A percentile compares a stretch with the other conserved stretches of the same genome.
Evolutionary conservation across 805 yeast genomes (phyloP).

Genomic region (Cyberlindnera meyerae): DNA sequence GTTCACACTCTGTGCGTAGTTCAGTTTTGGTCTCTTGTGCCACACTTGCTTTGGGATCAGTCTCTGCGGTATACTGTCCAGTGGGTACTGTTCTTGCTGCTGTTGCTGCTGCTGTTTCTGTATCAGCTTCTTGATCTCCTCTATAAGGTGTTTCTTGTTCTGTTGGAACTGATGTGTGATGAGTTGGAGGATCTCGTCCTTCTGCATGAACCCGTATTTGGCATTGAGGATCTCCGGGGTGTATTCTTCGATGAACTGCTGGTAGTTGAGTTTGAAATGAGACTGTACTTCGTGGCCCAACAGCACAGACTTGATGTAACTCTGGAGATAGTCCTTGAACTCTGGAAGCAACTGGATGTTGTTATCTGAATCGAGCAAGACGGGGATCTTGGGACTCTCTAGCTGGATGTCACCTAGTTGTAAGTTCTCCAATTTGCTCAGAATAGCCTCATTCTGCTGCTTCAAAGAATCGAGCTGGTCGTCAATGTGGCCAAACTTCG

Average conservation of each 20-base stretch:
- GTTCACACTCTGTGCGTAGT: slow-evolving; percentile 11
- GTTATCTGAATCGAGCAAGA: slow-evolving; percentile 14
- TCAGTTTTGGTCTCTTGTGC: slow-evolving; percentile 1
- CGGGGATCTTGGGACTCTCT: slow-evolving; percentile 13
- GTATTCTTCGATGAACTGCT: slow-evolving; percentile 16
- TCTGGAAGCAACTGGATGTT: slow-evolving; percentile 22
- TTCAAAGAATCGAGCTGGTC: slow-evolving; percentile 3
- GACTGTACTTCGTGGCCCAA: slow-evolving; percentile 1
- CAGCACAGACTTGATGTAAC: slow-evolving; percentile 7
- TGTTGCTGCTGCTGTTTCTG: not conserved
- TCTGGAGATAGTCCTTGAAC: slow-evolving; percentile 16
- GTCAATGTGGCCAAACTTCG: slow-evolving; percentile 12
- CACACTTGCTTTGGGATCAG: slow-evolving; percentile 2
- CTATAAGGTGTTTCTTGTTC: slow-evolving; percentile 17
- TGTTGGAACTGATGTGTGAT: slow-evolving; percentile 21
- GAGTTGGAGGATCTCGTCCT: slow-evolving; percentile 19
- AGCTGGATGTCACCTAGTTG: slow-evolving; percentile 7
- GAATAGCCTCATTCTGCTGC: slow-evolving; percentile 8
- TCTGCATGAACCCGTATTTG: slow-evolving; percentile 20
- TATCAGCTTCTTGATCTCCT: slow-evolving; percentile 18
- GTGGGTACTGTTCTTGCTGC: no score
- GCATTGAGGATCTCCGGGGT: slow-evolving; percentile 13
- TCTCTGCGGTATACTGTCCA: slow-evolving; percentile 6
- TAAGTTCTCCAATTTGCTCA: slow-evolving; percentile 10
- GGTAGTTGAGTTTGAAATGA: slow-evolving; percentile 14